phyloP scores from a whole-genome alignment of 768 basidiomycete species.

The Russula sp. region DNA sequence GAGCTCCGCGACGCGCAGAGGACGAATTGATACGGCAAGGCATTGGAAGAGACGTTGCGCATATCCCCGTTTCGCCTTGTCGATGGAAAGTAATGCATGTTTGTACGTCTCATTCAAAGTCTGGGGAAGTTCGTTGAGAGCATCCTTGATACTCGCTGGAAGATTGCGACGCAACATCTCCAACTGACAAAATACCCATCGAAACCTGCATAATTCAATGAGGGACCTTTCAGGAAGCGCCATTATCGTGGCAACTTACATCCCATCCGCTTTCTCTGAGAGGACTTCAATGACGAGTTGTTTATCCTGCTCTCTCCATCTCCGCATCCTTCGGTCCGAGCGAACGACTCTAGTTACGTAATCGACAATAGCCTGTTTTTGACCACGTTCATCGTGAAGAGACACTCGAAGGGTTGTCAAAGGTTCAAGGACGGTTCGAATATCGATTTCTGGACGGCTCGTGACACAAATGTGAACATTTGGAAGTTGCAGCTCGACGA shows the following conservation, averaged over 20 bases:
- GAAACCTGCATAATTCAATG: not conserved
- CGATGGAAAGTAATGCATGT: not conserved
- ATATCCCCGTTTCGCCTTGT: not conserved
- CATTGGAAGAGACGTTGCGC: slow-evolving; percentile 1
- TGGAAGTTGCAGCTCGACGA: not conserved
- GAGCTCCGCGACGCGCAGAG: slow-evolving; percentile 1
- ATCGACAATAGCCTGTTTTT: not conserved
- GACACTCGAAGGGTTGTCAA: not conserved
- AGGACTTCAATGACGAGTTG: not conserved
- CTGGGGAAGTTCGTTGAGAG: not conserved
- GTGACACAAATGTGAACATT: not conserved
- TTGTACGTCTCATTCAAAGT: slow-evolving; percentile 3
- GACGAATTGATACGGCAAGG: slow-evolving; percentile 1
- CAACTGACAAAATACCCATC: slow-evolving; percentile 6
- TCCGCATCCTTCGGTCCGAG: not conserved
- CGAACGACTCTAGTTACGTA: not conserved
- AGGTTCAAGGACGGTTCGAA: not conserved
- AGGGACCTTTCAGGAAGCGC: no score
- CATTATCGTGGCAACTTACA: not conserved
- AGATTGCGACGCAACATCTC: not conserved
- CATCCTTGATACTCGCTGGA: not conserved
- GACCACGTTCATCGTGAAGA: slow-evolving; percentile 1
- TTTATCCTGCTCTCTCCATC: not conserved
- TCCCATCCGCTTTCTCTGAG: not conserved
- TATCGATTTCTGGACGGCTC: slow-evolving; percentile 7